phyloP scores from a whole-genome alignment of 1,139 yeast species.

The Scheffersomyces illinoinensis region DNA sequence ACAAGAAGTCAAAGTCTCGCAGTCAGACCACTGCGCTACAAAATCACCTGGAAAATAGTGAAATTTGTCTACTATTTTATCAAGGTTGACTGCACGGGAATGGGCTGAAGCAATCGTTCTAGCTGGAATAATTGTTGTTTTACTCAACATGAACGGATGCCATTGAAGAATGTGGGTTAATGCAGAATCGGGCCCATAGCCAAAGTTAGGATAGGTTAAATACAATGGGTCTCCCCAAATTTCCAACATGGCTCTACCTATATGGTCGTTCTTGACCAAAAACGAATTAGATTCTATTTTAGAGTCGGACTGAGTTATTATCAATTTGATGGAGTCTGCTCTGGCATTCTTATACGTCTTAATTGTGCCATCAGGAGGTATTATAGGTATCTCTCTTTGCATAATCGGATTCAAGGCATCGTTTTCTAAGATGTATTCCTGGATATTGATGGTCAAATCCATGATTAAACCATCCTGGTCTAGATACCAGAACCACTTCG shows the following conservation, averaged over 20 bases:
- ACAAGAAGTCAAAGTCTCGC: conserved; percentile 51
- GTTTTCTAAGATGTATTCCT: conserved; percentile 57
- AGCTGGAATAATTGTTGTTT: conserved; percentile 70
- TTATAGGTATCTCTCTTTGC: conserved; percentile 66
- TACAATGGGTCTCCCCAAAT: conserved; percentile 73
- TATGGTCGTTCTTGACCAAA: conserved; percentile 61
- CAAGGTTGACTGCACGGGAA: conserved; percentile 9
- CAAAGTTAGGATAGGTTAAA: conserved; percentile 64
- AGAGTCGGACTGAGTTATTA: conserved; percentile 64
- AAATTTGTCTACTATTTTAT: conserved; percentile 9
- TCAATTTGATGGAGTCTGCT: conserved; percentile 53
- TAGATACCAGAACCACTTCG: conserved; percentile 82
- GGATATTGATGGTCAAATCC: conserved; percentile 60
- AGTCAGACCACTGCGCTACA: conserved; percentile 59
- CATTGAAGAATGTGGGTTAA: conserved; percentile 85
- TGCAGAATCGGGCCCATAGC: conserved; percentile 62
- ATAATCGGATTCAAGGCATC: conserved; percentile 58
- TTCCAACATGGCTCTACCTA: conserved; percentile 69
- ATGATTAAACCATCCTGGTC: conserved; percentile 75
- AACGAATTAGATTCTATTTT: conserved; percentile 70
- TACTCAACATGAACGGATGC: conserved; percentile 81
- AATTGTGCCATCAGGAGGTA: conserved; percentile 67
- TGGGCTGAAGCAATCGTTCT: conserved; percentile 40
- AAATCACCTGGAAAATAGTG: conserved; percentile 64
- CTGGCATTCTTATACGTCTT: conserved; percentile 66